Conservation (phyloP, 805 yeast species). For the Candida parachauliodes region DNA sequence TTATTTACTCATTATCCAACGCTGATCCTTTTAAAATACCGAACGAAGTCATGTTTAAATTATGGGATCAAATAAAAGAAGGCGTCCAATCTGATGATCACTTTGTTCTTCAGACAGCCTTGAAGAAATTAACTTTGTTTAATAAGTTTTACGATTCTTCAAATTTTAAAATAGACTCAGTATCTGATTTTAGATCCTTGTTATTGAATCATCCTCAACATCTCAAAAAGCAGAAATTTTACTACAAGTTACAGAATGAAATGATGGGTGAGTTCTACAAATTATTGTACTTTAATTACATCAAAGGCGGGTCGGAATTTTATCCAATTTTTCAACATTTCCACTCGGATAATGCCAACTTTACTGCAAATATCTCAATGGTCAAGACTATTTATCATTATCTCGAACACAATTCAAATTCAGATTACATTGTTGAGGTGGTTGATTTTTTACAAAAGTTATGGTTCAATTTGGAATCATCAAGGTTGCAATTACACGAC, state of each 20-base stretch:
- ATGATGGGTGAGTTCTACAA: conserved; percentile 22
- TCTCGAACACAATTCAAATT: conserved; percentile 8
- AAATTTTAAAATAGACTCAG: conserved; percentile 7
- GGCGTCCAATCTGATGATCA: conserved; percentile 21
- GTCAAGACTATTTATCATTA: conserved; percentile 16
- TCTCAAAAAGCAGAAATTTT: conserved; percentile 22
- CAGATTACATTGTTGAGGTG: conserved; percentile 15
- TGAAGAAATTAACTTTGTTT: conserved; percentile 24
- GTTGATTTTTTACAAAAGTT: conserved; percentile 37
- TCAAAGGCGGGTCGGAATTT: background rate
- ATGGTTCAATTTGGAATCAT: conserved; percentile 58
- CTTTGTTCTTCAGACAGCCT: conserved; percentile 14
- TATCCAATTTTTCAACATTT: conserved; percentile 11
- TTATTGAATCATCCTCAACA: background rate
- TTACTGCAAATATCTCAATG: conserved; percentile 22
- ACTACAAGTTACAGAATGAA: conserved; percentile 44
- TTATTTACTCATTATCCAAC: conserved; percentile 18
- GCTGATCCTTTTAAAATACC: conserved; percentile 15
- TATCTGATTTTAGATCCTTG: background rate
- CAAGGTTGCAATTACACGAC: conserved; percentile 63
- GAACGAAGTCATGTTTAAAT: conserved; percentile 8
- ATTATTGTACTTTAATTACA: conserved; percentile 3
- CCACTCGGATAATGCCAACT: conserved; percentile 19
- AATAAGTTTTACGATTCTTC: conserved; percentile 17
- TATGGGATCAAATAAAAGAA: conserved; percentile 16